Evolutionary conservation across 306 rosid species (phyloP).

Genomic region (Quercus aquifolioides): DNA sequence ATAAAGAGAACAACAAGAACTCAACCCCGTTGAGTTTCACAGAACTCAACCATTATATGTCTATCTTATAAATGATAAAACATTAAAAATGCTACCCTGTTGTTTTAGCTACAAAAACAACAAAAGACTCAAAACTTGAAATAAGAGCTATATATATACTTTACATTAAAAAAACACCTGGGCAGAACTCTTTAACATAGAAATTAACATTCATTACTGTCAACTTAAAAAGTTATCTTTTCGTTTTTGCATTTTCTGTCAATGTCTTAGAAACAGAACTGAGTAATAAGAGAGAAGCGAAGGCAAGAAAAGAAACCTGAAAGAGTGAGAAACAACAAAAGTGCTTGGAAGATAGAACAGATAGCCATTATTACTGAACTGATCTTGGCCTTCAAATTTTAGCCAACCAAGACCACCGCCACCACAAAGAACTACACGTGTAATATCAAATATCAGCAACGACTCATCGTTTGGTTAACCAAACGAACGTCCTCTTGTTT

Average conservation of each 20-base stretch:
- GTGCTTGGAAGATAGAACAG: conserved; percentile 29
- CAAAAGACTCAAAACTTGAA: background rate
- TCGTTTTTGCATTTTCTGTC: background rate
- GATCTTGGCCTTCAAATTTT: conserved; percentile 20
- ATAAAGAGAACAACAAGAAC: background rate
- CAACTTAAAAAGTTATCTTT: background rate
- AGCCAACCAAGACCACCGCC: conserved; percentile 2
- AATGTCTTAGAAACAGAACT: conserved; percentile 22
- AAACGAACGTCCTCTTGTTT: background rate
- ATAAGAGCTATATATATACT: background rate
- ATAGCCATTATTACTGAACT: conserved; percentile 38
- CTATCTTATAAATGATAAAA: no score
- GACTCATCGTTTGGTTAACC: conserved; percentile 10
- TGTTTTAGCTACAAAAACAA: background rate
- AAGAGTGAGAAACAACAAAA: conserved; percentile 44
- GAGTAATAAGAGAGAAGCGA: conserved; percentile 6
- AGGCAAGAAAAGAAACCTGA: conserved; percentile 39
- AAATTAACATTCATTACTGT: background rate
- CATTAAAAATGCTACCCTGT: no score
- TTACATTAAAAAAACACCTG: background rate
- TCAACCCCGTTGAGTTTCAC: background rate
- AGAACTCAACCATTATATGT: background rate
- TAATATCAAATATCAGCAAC: conserved; percentile 3
- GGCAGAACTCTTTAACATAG: background rate
- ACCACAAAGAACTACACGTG: background rate